These are phyloP conservation scores for Monosporozyma siamensis DNA, from an alignment of 805 yeast genomes.

Conservation along the genomic window DNA sequence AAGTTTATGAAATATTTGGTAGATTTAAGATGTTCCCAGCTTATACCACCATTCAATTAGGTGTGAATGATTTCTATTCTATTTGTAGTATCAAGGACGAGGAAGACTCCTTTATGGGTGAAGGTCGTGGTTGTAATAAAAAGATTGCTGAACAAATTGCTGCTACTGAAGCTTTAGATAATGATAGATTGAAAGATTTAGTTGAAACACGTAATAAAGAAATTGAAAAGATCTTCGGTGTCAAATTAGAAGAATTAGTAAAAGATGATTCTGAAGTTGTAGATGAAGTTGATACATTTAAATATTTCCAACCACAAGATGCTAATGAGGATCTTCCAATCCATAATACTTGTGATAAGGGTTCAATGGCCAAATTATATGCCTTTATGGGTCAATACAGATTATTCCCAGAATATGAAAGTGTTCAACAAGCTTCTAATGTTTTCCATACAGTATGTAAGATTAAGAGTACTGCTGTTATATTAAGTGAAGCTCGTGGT, in stretches of 20 bases:
- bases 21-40: slow-evolving; percentile 9
- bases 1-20: slow-evolving; percentile 10
- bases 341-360: slow-evolving; percentile 6
- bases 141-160: slow-evolving; percentile 13
- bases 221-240: not conserved
- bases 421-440: slow-evolving; percentile 1
- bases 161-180: slow-evolving; percentile 7
- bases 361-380: slow-evolving; percentile 11
- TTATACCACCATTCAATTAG: slow-evolving; percentile 9
- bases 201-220: not conserved
- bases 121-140: slow-evolving; percentile 12
- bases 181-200: not conserved
- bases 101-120: slow-evolving; percentile 7
- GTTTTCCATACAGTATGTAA: slow-evolving; percentile 10
- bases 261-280: not conserved
- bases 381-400: slow-evolving; percentile 9
- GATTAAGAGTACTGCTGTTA: slow-evolving; percentile 7
- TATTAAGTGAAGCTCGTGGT: slow-evolving; percentile 15
- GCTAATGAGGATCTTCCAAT: slow-evolving; percentile 1
- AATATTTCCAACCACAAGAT: slow-evolving; percentile 2
- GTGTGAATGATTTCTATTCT: slow-evolving; percentile 8
- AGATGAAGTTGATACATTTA: not conserved
- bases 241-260: not conserved
- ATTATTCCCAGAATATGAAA: slow-evolving; percentile 10
- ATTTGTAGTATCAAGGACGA: slow-evolving; percentile 7